A percentile compares a stretch with the other conserved stretches of the same genome.
Conservation (phyloP, 331 rosid species). For the Rhamnella rubrinervis region DNA sequence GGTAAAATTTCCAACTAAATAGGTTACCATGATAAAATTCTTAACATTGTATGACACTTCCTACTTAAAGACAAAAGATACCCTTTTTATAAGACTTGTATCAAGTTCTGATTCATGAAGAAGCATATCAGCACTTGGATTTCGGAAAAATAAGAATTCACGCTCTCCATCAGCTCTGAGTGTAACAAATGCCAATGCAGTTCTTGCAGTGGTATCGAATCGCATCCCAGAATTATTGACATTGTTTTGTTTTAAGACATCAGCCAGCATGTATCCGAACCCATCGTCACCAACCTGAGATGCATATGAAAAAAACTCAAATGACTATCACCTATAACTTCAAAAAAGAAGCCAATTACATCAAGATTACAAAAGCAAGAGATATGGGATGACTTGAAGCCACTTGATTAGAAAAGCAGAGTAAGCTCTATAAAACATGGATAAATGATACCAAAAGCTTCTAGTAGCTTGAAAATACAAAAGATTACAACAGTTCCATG, state of each 20-base stretch:
- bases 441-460: not conserved
- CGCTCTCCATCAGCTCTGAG: conserved; percentile 92
- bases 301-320: conserved; percentile 8
- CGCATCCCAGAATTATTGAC: conserved; percentile 72
- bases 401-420: conserved; percentile 7
- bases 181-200: conserved; percentile 82
- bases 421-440: not conserved
- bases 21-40: not conserved
- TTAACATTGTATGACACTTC: not conserved
- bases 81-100: conserved; percentile 57
- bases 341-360: conserved; percentile 11
- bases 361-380: not conserved
- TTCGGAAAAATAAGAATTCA: conserved; percentile 80
- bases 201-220: conserved; percentile 75
- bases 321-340: conserved; percentile 11
- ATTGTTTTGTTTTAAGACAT: conserved; percentile 61
- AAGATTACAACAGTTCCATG: too few relatives aligned
- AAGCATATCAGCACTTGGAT: conserved; percentile 98
- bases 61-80: conserved; percentile 18
- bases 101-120: conserved; percentile 79
- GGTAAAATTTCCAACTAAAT: not conserved
- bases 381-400: not conserved
- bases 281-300: conserved; percentile 87
- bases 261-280: conserved; percentile 71
- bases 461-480: not conserved